Evolutionary conservation across 2,329 filamentous ascomycete species (phyloP).

Genomic region (Lecanicillium sp.): DNA sequence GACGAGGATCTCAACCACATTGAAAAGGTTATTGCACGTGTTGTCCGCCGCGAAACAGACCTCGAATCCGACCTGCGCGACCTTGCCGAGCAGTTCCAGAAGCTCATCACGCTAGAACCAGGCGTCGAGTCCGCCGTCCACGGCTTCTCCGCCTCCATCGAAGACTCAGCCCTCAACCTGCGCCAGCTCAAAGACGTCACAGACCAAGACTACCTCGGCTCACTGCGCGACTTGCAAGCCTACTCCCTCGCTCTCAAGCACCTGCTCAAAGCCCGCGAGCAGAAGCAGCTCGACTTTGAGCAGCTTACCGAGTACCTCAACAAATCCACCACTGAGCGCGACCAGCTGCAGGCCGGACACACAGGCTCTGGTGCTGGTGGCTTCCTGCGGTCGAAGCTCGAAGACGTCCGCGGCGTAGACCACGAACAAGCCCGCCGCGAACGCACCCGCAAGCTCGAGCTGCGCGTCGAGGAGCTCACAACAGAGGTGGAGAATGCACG

Average conservation of each 20-base stretch:
- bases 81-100: slow-evolving; percentile 89
- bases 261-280: slow-evolving; percentile 86
- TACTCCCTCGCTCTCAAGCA: slow-evolving; percentile 83
- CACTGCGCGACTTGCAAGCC: slow-evolving; percentile 87
- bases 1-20: slow-evolving; percentile 90
- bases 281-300: slow-evolving; percentile 97
- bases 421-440: slow-evolving; percentile 88
- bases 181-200: slow-evolving; percentile 81
- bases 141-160: slow-evolving; percentile 77
- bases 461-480: slow-evolving; percentile 87
- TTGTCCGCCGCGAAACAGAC: slow-evolving; percentile 80
- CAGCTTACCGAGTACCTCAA: slow-evolving; percentile 91
- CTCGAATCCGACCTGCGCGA: slow-evolving; percentile 84
- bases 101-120: slow-evolving; percentile 81
- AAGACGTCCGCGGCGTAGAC: slow-evolving; percentile 93
- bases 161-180: slow-evolving; percentile 72
- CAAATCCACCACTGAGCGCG: slow-evolving; percentile 81
- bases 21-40: slow-evolving; percentile 89
- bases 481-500: slow-evolving; percentile 82
- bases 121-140: slow-evolving; percentile 76
- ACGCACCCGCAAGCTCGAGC: slow-evolving; percentile 78
- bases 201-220: slow-evolving; percentile 91
- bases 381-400: slow-evolving; percentile 88
- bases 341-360: slow-evolving; percentile 62
- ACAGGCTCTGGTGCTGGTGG: slow-evolving; percentile 63